A percentile compares a stretch with the other conserved stretches of the same genome.
Conservation (phyloP, 129 eudicot species). For the Mikania micrantha region DNA sequence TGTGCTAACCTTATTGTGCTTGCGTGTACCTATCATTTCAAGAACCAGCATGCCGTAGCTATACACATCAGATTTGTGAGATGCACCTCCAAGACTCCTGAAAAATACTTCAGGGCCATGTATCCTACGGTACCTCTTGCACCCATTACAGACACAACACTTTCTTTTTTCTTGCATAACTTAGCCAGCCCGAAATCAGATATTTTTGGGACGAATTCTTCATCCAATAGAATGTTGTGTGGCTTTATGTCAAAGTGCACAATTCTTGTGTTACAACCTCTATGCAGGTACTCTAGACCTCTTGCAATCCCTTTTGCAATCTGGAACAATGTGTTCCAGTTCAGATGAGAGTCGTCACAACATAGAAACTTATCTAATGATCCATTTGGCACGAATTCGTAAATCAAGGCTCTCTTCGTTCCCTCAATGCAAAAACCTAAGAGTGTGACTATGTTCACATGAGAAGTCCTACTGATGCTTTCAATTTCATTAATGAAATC, state of each 20-base stretch:
- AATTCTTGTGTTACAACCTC: constrained; percentile 44
- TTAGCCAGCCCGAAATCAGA: too few relatives aligned
- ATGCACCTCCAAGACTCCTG: constrained; percentile 28
- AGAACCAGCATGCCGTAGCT: constrained; percentile 45
- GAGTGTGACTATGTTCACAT: constrained; percentile 20
- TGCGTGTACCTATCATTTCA: constrained; percentile 28
- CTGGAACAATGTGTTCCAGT: neutral
- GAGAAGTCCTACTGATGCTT: constrained; percentile 22
- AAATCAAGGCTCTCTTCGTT: constrained; percentile 2
- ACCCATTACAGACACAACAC: too few relatives aligned
- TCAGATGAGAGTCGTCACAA: neutral
- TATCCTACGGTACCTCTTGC: too few relatives aligned
- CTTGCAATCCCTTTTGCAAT: constrained; percentile 38
- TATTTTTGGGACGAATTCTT: too few relatives aligned
- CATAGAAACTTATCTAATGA: constrained; percentile 17
- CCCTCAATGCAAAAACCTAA: constrained; percentile 19
- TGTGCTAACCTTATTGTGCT: neutral
- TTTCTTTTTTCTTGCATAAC: too few relatives aligned
- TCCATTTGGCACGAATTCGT: constrained; percentile 21
- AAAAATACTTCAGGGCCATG: constrained; percentile 36
- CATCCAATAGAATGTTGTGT: too few relatives aligned
- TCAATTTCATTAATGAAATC: constrained; percentile 21
- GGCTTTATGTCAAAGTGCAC: constrained; percentile 47
- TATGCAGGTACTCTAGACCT: constrained; percentile 43
- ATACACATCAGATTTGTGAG: constrained; percentile 53